phyloP scores from a whole-genome alignment of 257 asterid species.

The Solanum piurae region DNA sequence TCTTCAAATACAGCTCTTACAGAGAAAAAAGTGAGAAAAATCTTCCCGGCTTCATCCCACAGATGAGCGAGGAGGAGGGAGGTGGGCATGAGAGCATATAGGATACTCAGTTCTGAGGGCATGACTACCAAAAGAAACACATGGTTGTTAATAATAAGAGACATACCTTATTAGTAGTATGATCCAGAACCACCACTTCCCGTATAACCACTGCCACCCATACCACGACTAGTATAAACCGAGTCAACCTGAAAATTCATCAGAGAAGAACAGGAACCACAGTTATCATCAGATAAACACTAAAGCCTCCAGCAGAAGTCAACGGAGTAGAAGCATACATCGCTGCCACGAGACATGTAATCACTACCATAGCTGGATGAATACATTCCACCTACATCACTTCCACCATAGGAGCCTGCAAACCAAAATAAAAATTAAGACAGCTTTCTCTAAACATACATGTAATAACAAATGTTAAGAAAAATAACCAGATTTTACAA shows the following conservation, averaged over 20 bases:
- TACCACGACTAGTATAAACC: slow-evolving; percentile 56
- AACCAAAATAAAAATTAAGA: not conserved
- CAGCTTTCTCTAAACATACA: not conserved
- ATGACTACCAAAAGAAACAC: not conserved
- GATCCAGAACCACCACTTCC: slow-evolving; percentile 82
- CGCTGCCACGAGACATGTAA: slow-evolving; percentile 69
- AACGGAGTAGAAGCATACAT: slow-evolving; percentile 36
- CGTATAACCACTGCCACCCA: slow-evolving; percentile 71
- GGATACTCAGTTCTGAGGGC: not conserved
- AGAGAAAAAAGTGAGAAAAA: not conserved
- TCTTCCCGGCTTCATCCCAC: not conserved
- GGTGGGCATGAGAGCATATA: not conserved
- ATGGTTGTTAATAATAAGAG: not conserved
- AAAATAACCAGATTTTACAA: not conserved
- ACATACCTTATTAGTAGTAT: slow-evolving; percentile 65
- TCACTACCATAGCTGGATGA: slow-evolving; percentile 74
- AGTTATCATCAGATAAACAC: slow-evolving; percentile 8
- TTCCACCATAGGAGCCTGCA: slow-evolving; percentile 67
- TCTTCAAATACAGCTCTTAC: slow-evolving; percentile 1
- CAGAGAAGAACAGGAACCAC: slow-evolving; percentile 67
- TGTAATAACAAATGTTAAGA: not conserved
- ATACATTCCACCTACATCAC: slow-evolving; percentile 75
- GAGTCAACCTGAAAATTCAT: slow-evolving; percentile 22
- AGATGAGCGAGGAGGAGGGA: not conserved
- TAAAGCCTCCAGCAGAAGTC: not conserved